A percentile compares a stretch with the other conserved stretches of the same genome.
phyloP scores from a whole-genome alignment of 192 early-diverging fungal species.

The Cetraspora pellucida region DNA sequence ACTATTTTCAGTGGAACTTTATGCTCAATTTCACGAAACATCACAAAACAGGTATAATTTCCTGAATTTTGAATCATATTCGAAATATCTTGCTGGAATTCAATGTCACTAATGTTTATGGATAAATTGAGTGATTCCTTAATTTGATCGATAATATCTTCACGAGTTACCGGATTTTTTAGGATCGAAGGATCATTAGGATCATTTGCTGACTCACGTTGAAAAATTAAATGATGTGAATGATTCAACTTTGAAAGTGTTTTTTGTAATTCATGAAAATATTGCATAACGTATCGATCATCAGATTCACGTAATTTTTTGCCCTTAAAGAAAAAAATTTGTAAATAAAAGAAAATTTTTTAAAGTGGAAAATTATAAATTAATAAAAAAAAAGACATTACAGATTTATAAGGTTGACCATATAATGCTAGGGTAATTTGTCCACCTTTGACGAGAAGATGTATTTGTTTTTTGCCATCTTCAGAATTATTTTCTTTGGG shows the following conservation, averaged over 20 bases:
- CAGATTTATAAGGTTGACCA: background rate
- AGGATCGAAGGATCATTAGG: background rate
- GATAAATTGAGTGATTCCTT: background rate
- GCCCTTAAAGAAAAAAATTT: background rate
- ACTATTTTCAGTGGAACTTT: background rate
- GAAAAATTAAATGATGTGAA: background rate
- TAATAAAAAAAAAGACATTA: background rate
- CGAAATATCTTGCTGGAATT: conserved; percentile 1
- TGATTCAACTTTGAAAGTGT: background rate
- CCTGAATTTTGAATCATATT: background rate
- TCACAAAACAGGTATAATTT: background rate
- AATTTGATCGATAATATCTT: background rate
- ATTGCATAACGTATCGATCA: background rate
- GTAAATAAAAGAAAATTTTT: background rate
- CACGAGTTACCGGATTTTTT: background rate
- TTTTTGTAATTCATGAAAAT: conserved; percentile 18
- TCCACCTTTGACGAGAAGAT: conserved; percentile 2
- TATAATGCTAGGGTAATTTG: background rate
- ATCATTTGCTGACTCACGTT: background rate
- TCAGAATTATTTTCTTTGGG: background rate
- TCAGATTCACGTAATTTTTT: background rate
- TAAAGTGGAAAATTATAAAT: background rate
- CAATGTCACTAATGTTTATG: conserved; percentile 3
- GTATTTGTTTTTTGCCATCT: background rate
- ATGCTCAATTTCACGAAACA: conserved; percentile 1